Base-by-base conservation (phyloP, 305 asterid genomes). In the Fraxinus ornus region DNA sequence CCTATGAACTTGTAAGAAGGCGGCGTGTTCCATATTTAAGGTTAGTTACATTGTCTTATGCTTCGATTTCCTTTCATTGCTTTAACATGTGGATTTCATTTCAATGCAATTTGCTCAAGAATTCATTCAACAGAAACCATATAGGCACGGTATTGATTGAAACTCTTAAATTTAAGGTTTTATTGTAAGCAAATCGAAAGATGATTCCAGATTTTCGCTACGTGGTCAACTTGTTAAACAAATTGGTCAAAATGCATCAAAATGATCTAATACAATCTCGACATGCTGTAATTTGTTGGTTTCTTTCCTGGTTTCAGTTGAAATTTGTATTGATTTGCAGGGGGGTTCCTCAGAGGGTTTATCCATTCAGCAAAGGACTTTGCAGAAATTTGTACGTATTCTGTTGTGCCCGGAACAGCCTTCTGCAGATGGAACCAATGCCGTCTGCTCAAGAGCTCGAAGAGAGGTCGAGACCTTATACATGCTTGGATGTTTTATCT, bases 1-100 rank as follows among this genome's bases (percentile, higher is more conserved):
- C 99, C 19, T 94, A 94, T 35, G 99, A 95, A 87, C 97, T 95
- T 80, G 98, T 94, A 71, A 90, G 97, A 83, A 91, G 98, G 81
- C 84, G 96, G 79, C 92, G 99, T 80, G 91, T 95, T 79, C 89
- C 83, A 47, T 95, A 95, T 84, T 44, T 96, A 79, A 93, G 99
- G 99, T 95, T 80, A 32, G 93, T 89, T 60, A 19, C 82, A 71
- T 71, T 35, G 9, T 79, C 73, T 3, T 33, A 41, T 26, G 35
- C 41, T 83, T 74, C 71, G 24, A 24, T 64, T 41, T 52, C 60
- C 28, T 37, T 80, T 6, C 33, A 6, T 73, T 30, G 60, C 81
- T 79, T 79, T 52, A 33, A 62, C 68, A 36, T 62, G 55, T 78
- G 47, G 78, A 30, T 49, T 10, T 57, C 74, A 19, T 77, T 39